A percentile compares a stretch with the other conserved stretches of the same genome.
Evolutionary conservation across 305 asterid genomes (phyloP).

Genomic region (Plantago rigida): DNA sequence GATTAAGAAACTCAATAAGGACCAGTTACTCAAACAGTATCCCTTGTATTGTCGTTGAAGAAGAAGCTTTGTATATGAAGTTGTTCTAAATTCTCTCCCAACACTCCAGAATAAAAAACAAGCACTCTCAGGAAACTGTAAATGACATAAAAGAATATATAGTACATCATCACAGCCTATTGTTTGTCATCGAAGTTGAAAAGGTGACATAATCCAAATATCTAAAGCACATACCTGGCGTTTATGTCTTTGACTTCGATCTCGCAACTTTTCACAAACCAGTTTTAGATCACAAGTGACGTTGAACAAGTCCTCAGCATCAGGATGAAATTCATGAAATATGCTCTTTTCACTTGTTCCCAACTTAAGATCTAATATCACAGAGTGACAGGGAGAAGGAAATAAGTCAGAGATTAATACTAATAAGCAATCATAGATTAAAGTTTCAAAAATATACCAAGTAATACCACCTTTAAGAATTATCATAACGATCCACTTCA

Average conservation of each 20-base stretch:
- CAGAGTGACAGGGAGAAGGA: conserved; percentile 18
- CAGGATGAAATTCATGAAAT: conserved; percentile 94
- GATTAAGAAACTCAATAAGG: too few species aligned
- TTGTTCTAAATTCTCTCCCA: too few species aligned
- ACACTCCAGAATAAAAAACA: too few species aligned
- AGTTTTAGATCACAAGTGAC: conserved; percentile 89
- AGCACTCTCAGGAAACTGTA: too few species aligned
- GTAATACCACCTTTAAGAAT: conserved; percentile 67
- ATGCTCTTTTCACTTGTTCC: conserved; percentile 87
- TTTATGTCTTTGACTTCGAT: conserved; percentile 77
- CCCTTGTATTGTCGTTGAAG: neutral
- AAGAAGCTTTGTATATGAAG: neutral
- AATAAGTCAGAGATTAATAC: neutral
- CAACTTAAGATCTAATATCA: conserved; percentile 68
- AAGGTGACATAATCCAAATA: conserved; percentile 13
- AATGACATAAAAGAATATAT: too few species aligned
- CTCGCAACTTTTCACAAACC: conserved; percentile 72
- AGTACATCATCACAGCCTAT: too few species aligned
- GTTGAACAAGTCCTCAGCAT: conserved; percentile 91
- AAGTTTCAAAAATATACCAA: conserved; percentile 14
- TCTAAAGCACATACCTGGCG: conserved; percentile 57
- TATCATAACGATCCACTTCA: conserved; percentile 97
- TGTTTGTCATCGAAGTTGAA: conserved; percentile 10
- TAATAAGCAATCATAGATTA: neutral
- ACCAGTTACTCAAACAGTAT: neutral